Percentiles rank a stretch among this genome's conserved stretches.
Conservation (phyloP, 257 asterid genomes). For the Parsonsia alboflavescens region DNA sequence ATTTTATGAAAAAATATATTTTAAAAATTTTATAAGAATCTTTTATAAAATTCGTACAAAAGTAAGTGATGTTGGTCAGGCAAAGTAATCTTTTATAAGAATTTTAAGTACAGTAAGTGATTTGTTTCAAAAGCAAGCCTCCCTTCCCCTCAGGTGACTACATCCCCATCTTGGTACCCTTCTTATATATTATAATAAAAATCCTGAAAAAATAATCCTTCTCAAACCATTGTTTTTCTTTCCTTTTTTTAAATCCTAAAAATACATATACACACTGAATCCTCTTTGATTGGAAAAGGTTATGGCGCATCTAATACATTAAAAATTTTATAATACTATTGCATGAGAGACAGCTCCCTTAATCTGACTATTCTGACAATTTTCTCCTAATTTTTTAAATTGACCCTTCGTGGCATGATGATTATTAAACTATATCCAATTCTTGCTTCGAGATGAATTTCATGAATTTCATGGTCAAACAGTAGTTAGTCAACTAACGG, state of each 20-base stretch:
- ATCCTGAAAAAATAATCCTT: conserved; percentile 24
- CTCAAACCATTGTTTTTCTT: conserved; percentile 22
- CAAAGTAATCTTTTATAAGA: too few relatives aligned
- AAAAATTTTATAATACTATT: conserved; percentile 8
- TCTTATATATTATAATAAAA: conserved; percentile 13
- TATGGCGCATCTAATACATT: conserved; percentile 41
- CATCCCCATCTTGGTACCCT: conserved; percentile 16
- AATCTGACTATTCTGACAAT: conserved; percentile 42
- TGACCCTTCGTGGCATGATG: conserved; percentile 36
- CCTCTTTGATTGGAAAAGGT: conserved; percentile 58
- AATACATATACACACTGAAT: conserved; percentile 39
- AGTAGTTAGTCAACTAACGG: too few relatives aligned
- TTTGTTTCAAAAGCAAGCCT: conserved; percentile 51
- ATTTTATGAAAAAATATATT: too few relatives aligned
- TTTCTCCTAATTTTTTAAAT: conserved; percentile 29
- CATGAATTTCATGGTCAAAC: conserved; percentile 45
- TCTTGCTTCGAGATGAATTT: conserved; percentile 32
- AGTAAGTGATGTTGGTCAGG: too few relatives aligned
- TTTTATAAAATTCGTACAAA: too few relatives aligned
- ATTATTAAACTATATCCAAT: conserved; percentile 21
- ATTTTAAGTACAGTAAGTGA: conserved; percentile 43
- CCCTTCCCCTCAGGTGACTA: conserved; percentile 63
- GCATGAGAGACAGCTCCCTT: conserved; percentile 57
- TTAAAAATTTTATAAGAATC: too few relatives aligned
- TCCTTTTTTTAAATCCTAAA: background rate